Evolutionary conservation across 768 basidiomycete species (phyloP), one percentile per base, ranked within the genome.

Genomic region (Mycena amicta): DNA sequence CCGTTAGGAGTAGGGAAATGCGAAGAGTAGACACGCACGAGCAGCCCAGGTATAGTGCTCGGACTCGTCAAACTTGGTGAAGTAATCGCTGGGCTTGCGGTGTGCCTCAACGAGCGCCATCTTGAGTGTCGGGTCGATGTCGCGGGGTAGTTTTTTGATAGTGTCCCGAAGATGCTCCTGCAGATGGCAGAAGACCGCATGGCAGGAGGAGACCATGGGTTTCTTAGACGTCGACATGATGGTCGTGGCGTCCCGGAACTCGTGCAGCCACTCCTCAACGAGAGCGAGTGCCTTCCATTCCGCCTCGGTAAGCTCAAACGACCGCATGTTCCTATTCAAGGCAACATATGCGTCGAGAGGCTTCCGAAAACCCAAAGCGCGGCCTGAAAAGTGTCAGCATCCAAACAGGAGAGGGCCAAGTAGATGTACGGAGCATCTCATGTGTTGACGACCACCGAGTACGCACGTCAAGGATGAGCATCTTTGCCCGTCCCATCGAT

Each of bases 11-110:
- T 4, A 22, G 5, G 20, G 26, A n/a, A 50, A 25, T 1, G 4
- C 33, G 18, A 37, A 37, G 33, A 37, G 33, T 8, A 37, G 18
- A 8, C 1, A 58, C 57, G 25, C 41, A 53, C 51, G 28, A 29
- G 57, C 50, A 18, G 57, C 57, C 57, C 57, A 58, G 22, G 43
- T 45, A 57, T 66, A 66, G 54, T 50, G 63, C 13, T 46, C 61
- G 20, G 64, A 62, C 28, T 46, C 46, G 15, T 66, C 61, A 37
- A 64, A 59, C 3, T 46, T 63, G 33, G 31, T 59, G 43, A 50
- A 65, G 49, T 67, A 67, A 25, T 66, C 65, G 39, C 62, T 66
- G n/a, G 64, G 55, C 55, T 67, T 67, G 13, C 52, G 27, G 39
- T 67, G 64, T 4, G 64, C 64, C 0, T 22, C 52, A 31, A 31